Base-by-base conservation (phyloP, 345 rosid species). In the Turnera subulata region DNA sequence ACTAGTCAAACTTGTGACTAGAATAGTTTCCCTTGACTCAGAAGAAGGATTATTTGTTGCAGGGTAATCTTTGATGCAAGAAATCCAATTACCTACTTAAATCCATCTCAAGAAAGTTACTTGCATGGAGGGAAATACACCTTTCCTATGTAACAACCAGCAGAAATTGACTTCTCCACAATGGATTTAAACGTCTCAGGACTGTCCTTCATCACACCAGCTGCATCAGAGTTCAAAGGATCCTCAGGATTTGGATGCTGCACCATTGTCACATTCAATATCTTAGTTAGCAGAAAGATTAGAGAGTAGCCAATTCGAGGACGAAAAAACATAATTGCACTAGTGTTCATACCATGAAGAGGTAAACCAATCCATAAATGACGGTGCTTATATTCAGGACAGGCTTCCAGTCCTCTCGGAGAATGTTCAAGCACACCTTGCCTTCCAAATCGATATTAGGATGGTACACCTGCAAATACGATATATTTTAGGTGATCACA, bases 161-260 rank as follows among this genome's bases (percentile, higher is more conserved):
- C 45, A n/a, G n/a, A n/a, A 29, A 55, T 20, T 12, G 58, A 45
- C 17, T 4, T 21, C 18, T 38, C 20, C 26, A 22, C 58, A 2
- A 37, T 55, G 46, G 26, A 12, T 38, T 54, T 16, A 54, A 54
- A 21, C 29, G 1, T 6, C 19, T 15, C 13, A 7, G 26, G 58
- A 15, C 38, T 40, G 13, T 55, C 46, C 21, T 46, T 20, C 46
- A 19, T 13, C 46, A 37, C 46, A 37, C 0, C 12, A 37, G 58
- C 46, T 6, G 21, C 58, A 7, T 55, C 58, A 19, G 45, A 20
- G 21, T 8, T 39, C 6, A 22, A 18, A 15, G 59, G 47, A 22
- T 55, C 59, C 47, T 55, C 48, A 11, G 14, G 17, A 23, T 40
- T 40, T 39, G 59, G 59, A 39, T 40, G 20, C 46, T 40, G 59